phyloP scores from a whole-genome alignment of 1,284 basidiomycete genomes.

The Cutaneotrichosporon sp. region DNA sequence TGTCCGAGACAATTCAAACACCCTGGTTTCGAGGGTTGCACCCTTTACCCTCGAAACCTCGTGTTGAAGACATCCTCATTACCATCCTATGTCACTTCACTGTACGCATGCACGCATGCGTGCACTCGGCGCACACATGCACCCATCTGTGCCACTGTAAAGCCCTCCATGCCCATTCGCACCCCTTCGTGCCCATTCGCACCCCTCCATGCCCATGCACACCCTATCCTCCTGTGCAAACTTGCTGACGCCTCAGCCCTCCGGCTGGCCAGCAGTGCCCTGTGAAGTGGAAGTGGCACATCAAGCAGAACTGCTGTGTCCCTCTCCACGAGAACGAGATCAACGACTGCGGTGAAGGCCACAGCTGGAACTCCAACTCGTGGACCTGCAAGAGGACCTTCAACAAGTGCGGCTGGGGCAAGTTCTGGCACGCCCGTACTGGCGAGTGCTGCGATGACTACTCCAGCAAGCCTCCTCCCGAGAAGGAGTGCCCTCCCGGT shows the following conservation, averaged over 20 bases:
- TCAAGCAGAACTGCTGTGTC: background rate
- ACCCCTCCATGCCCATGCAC: background rate
- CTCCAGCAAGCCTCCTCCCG: conserved; percentile 21
- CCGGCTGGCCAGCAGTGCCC: background rate
- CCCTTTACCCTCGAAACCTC: no score
- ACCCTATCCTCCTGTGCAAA: no score
- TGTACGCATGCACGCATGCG: no score
- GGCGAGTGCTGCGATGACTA: conserved; percentile 30
- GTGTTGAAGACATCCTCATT: no score
- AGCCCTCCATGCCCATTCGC: background rate
- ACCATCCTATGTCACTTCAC: no score
- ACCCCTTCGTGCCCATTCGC: background rate
- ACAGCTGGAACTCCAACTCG: conserved; percentile 27
- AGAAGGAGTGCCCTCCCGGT: conserved; percentile 31
- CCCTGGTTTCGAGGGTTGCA: no score
- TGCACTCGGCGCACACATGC: no score
- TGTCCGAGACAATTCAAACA: no score
- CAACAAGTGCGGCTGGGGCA: background rate
- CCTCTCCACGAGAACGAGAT: background rate
- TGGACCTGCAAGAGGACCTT: conserved; percentile 16
- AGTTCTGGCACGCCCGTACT: conserved; percentile 31
- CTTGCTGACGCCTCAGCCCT: background rate
- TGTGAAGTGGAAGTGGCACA: background rate
- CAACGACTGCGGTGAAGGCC: conserved; percentile 43
- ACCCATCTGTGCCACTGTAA: no score